Percentiles rank a stretch among this genome's conserved stretches.
These are phyloP conservation scores for Melaleuca alternifolia DNA, from an alignment of 345 rosid genomes.

Conservation along the genomic window DNA sequence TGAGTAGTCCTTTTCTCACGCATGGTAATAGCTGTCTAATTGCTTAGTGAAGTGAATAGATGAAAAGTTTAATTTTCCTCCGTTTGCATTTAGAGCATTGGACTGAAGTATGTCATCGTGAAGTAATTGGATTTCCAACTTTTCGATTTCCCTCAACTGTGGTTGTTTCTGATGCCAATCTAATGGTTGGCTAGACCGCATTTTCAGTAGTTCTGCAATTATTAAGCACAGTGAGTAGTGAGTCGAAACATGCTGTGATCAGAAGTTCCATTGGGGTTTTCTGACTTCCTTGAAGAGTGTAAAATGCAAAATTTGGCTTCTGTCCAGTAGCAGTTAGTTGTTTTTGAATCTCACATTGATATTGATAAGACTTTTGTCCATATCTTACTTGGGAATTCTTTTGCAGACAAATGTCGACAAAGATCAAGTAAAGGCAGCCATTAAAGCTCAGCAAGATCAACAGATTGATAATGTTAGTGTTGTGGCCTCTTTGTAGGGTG, in stretches of 20 bases:
- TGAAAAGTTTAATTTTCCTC: background rate
- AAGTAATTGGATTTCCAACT: background rate
- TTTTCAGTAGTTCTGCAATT: background rate
- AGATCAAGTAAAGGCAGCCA: conserved; percentile 97
- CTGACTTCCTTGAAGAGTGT: background rate
- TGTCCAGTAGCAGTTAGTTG: background rate
- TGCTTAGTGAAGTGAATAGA: background rate
- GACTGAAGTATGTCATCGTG: background rate
- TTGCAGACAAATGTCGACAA: conserved; percentile 79
- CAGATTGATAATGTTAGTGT: conserved; percentile 67
- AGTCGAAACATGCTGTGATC: background rate
- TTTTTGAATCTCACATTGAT: background rate
- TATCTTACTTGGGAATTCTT: background rate
- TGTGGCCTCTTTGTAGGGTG: background rate
- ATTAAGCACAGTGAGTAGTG: background rate
- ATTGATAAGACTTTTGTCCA: background rate
- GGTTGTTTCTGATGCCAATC: background rate
- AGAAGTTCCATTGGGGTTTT: background rate
- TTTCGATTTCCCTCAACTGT: background rate
- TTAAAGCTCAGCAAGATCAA: conserved; percentile 95
- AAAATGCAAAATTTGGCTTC: background rate
- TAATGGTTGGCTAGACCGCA: background rate
- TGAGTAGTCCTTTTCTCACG: background rate
- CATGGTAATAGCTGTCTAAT: background rate
- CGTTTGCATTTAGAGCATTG: background rate